A percentile compares a stretch with the other conserved stretches of the same genome.
Evolutionary conservation across 352 stramenopile genomes (phyloP).

Genomic region (Globisporangium iwayamae): DNA sequence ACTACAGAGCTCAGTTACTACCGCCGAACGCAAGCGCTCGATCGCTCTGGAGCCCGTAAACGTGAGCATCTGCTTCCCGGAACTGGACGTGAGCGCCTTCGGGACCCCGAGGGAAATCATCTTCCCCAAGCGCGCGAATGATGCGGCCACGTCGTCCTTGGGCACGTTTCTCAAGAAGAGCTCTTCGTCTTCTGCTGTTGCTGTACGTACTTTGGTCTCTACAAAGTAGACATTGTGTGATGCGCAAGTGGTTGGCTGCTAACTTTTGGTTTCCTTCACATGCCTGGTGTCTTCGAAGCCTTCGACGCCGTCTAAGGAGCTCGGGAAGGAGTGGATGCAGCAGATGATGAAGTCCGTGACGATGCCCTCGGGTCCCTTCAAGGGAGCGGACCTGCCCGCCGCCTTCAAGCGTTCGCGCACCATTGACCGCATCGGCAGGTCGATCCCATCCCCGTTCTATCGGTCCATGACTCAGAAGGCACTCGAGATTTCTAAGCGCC

Average conservation of each 20-base stretch:
- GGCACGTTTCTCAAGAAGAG: conserved; percentile 20
- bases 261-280: not conserved
- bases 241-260: not conserved
- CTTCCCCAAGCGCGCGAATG: conserved; percentile 27
- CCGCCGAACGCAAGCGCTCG: not conserved
- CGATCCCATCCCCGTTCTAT: conserved; percentile 23
- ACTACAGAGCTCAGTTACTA: not conserved
- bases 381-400: conserved; percentile 13
- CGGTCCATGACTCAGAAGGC: conserved; percentile 43
- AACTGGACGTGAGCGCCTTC: conserved; percentile 24
- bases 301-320: conserved; percentile 10
- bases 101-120: conserved; percentile 22
- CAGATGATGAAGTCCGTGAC: conserved; percentile 24
- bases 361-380: conserved; percentile 14
- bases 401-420: conserved; percentile 40
- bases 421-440: conserved; percentile 29
- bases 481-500: conserved; percentile 12
- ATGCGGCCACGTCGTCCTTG: conserved; percentile 28
- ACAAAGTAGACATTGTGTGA: not conserved
- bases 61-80: conserved; percentile 27
- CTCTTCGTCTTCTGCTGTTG: not conserved
- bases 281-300: not conserved
- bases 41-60: conserved; percentile 12
- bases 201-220: not conserved
- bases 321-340: conserved; percentile 28